Conservation (phyloP, 2,329 filamentous ascomycete genomes). For the Lachnellula cervina region DNA sequence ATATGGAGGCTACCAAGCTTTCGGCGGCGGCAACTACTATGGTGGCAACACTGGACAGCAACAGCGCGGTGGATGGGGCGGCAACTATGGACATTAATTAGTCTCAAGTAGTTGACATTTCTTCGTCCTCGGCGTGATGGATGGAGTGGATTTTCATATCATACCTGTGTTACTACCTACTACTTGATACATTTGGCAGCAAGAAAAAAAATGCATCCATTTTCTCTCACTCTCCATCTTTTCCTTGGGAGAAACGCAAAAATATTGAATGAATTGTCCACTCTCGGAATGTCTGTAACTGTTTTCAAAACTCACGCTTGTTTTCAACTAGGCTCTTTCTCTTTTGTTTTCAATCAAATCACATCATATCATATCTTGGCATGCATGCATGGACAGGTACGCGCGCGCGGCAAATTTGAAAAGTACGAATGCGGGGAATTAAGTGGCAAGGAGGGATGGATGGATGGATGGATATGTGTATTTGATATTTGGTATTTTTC, state of each 20-base stretch:
- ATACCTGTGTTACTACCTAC: slow-evolving; percentile 30
- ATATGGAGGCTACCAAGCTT: slow-evolving; percentile 40
- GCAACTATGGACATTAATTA: slow-evolving; percentile 39
- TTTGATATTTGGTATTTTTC: no score
- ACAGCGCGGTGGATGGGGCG: slow-evolving; percentile 45
- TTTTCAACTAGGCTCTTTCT: slow-evolving; percentile 11
- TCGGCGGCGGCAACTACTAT: slow-evolving; percentile 37
- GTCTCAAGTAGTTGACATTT: slow-evolving; percentile 17
- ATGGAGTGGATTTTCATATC: slow-evolving; percentile 20
- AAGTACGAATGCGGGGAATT: no score
- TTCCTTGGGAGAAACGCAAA: slow-evolving; percentile 1
- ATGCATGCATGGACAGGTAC: no score
- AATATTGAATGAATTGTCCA: background rate
- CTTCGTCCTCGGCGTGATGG: slow-evolving; percentile 25
- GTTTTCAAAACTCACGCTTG: background rate
- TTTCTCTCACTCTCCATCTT: slow-evolving; percentile 3
- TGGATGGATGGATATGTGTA: no score
- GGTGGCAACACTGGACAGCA: slow-evolving; percentile 37
- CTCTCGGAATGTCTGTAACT: slow-evolving; percentile 4
- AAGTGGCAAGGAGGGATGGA: no score
- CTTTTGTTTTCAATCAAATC: background rate
- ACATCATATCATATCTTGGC: no score
- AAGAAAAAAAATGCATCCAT: background rate
- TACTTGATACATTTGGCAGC: background rate
- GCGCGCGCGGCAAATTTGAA: no score